A percentile compares a stretch with the other conserved stretches of the same genome.
These are phyloP conservation scores for Helminthosporium solani DNA, from an alignment of 2,329 filamentous ascomycete species.

Conservation along the genomic window DNA sequence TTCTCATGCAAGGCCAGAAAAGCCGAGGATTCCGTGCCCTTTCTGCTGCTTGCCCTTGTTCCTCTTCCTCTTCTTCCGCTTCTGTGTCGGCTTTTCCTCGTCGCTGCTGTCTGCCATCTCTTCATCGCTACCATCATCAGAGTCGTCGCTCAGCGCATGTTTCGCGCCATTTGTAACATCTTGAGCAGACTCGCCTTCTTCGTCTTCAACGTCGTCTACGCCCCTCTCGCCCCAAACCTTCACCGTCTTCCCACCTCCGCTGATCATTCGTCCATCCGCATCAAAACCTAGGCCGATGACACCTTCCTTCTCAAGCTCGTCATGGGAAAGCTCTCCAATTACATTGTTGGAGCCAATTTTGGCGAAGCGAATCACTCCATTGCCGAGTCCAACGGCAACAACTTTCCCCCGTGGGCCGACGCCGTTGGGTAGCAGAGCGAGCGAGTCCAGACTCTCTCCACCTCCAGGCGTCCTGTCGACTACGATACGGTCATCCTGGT, in stretches of 20 bases:
- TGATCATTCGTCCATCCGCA: slow-evolving; percentile 81
- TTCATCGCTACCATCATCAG: slow-evolving; percentile 50
- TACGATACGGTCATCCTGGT: slow-evolving; percentile 85
- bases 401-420: slow-evolving; percentile 68
- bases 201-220: slow-evolving; percentile 50
- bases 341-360: slow-evolving; percentile 73
- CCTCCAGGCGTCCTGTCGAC: slow-evolving; percentile 64
- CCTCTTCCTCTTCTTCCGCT: slow-evolving; percentile 48
- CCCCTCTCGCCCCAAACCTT: slow-evolving; percentile 85
- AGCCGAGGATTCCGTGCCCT: slow-evolving; percentile 38
- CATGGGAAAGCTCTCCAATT: slow-evolving; percentile 67
- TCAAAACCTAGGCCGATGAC: slow-evolving; percentile 84
- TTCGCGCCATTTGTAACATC: slow-evolving; percentile 37
- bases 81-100: slow-evolving; percentile 45
- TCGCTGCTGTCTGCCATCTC: slow-evolving; percentile 45
- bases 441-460: slow-evolving; percentile 78
- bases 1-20: slow-evolving; percentile 35
- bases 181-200: slow-evolving; percentile 50
- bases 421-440: slow-evolving; percentile 69
- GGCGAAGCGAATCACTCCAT: slow-evolving; percentile 76
- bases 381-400: slow-evolving; percentile 77
- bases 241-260: slow-evolving; percentile 78
- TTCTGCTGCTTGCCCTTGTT: slow-evolving; percentile 38
- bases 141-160: slow-evolving; percentile 41
- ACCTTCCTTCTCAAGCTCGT: slow-evolving; percentile 71